Evolutionary conservation across 352 stramenopile species (phyloP).

Genomic region (Pythium guiyangense): DNA sequence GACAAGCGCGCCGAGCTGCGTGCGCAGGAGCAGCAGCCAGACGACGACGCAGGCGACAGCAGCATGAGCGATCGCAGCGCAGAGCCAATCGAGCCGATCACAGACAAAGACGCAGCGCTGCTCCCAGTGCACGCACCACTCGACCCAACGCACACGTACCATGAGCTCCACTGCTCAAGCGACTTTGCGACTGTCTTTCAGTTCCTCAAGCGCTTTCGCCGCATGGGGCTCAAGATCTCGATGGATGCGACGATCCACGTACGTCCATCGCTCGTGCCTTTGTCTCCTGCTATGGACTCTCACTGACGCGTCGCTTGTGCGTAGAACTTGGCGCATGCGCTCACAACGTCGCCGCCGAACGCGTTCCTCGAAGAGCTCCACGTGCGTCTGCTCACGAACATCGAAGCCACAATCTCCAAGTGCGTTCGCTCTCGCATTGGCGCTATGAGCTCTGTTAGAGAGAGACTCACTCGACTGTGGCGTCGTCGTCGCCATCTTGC

Average conservation of each 20-base stretch:
- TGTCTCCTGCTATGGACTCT: neutral
- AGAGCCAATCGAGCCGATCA: neutral
- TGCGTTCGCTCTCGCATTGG: conserved; percentile 16
- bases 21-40: neutral
- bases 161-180: conserved; percentile 32
- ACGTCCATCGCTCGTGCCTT: neutral
- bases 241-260: conserved; percentile 43
- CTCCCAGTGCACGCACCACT: conserved; percentile 37
- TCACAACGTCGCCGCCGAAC: conserved; percentile 27
- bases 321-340: conserved; percentile 30
- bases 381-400: conserved; percentile 34
- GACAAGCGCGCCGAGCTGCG: conserved; percentile 25
- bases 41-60: neutral
- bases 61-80: conserved; percentile 6
- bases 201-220: conserved; percentile 64
- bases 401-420: conserved; percentile 42
- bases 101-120: conserved; percentile 5
- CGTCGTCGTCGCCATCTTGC: neutral
- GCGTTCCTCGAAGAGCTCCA: conserved; percentile 43
- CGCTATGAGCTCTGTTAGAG: neutral
- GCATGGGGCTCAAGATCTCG: conserved; percentile 46
- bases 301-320: neutral
- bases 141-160: conserved; percentile 21
- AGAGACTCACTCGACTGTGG: neutral
- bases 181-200: conserved; percentile 60